These are phyloP conservation scores for Knoxdaviesia capensis DNA, from an alignment of 2,329 filamentous ascomycete species.

Conservation along the genomic window DNA sequence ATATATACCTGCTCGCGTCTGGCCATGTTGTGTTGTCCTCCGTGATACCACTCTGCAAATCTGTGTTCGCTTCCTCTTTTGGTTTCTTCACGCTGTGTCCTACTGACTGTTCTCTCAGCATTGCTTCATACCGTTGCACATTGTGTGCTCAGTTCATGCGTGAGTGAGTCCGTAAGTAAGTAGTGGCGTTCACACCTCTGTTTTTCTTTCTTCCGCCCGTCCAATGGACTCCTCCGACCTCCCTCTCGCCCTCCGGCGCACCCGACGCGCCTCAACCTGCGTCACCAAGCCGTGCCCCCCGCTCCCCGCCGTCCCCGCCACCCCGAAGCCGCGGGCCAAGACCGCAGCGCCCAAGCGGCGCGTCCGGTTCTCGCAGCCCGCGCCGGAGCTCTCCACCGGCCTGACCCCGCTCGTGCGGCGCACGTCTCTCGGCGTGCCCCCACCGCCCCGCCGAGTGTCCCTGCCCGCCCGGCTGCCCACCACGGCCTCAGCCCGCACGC, in stretches of 20 bases:
- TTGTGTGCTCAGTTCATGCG: no score
- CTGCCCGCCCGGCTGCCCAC: conserved; percentile 12
- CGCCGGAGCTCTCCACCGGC: conserved; percentile 25
- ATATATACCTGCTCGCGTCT: no score
- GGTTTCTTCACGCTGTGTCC: no score
- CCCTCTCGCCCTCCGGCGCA: conserved; percentile 34
- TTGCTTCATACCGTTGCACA: no score
- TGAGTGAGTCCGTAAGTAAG: no score
- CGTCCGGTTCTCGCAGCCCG: conserved; percentile 40
- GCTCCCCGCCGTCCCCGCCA: conserved; percentile 6
- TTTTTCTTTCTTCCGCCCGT: no score
- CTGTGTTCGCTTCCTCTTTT: no score
- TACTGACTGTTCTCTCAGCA: no score
- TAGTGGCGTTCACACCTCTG: no score
- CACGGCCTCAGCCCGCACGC: neutral
- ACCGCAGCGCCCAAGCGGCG: conserved; percentile 22
- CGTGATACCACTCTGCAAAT: no score
- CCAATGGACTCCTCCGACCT: conserved; percentile 23
- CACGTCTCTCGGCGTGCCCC: conserved; percentile 20
- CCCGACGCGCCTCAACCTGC: conserved; percentile 22
- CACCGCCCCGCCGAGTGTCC: conserved; percentile 23
- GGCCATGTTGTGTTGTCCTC: no score
- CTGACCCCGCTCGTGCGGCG: conserved; percentile 38
- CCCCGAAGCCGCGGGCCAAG: no score
- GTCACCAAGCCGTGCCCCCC: conserved; percentile 9